A percentile compares a stretch with the other conserved stretches of the same genome.
phyloP scores from a whole-genome alignment of 345 rosid species.

The Anacardium occidentale region DNA sequence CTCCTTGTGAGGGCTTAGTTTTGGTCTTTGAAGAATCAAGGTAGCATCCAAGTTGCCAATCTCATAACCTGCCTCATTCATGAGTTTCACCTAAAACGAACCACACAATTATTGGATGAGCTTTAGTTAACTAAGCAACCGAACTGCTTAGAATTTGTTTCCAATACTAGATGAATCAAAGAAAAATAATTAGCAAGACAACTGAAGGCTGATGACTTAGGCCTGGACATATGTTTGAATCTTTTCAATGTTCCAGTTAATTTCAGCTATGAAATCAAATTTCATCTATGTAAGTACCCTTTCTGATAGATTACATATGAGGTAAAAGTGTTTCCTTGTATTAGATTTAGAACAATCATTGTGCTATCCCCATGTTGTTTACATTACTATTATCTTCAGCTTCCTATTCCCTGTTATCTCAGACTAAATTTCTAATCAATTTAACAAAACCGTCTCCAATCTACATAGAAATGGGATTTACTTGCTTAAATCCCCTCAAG shows the following conservation, averaged over 20 bases:
- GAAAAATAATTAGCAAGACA: background rate
- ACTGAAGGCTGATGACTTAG: background rate
- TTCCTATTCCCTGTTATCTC: background rate
- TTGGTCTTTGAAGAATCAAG: conserved; percentile 82
- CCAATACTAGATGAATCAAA: background rate
- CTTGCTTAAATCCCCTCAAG: background rate
- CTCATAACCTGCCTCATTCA: conserved; percentile 88
- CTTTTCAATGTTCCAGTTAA: background rate
- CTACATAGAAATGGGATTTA: background rate
- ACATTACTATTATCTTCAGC: background rate
- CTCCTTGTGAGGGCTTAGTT: conserved; percentile 86
- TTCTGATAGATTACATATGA: background rate
- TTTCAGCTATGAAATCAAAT: conserved; percentile 8
- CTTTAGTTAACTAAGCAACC: background rate
- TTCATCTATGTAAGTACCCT: background rate
- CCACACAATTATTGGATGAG: conserved; percentile 2
- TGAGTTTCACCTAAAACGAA: conserved; percentile 59
- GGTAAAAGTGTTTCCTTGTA: background rate
- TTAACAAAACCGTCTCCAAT: background rate
- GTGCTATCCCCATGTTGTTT: background rate
- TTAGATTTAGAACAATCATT: background rate
- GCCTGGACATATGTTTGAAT: background rate
- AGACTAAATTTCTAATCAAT: background rate
- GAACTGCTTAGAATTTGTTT: background rate
- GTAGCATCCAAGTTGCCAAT: conserved; percentile 93